Evolutionary conservation across 2,329 filamentous ascomycete species (phyloP).

Genomic region (Metarhizium anisopliae): DNA sequence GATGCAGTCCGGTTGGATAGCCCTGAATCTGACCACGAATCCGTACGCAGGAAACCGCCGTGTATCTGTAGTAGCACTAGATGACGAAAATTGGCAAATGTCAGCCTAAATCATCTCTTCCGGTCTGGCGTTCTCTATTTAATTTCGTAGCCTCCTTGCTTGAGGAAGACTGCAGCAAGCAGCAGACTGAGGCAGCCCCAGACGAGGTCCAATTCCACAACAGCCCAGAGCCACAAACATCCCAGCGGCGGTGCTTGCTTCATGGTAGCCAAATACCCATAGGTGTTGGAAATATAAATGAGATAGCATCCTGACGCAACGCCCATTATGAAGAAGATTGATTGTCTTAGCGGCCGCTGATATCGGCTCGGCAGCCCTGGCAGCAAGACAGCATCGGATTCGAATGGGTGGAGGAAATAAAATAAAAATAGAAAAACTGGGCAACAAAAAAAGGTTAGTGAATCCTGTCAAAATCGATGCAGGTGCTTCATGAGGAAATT

Average conservation of each 20-base stretch:
- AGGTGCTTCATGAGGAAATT: too few species aligned
- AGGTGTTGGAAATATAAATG: slow-evolving; percentile 70
- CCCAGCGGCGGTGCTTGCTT: slow-evolving; percentile 84
- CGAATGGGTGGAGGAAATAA: slow-evolving; percentile 47
- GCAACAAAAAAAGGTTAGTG: not conserved
- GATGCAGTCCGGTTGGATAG: not conserved
- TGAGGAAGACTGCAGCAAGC: slow-evolving; percentile 35
- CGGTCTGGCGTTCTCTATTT: slow-evolving; percentile 4
- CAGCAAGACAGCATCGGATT: slow-evolving; percentile 37
- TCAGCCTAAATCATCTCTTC: not conserved
- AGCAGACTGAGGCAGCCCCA: slow-evolving; percentile 51
- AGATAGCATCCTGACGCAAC: slow-evolving; percentile 65
- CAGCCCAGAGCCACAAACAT: slow-evolving; percentile 86
- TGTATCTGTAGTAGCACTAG: not conserved
- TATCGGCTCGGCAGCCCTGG: slow-evolving; percentile 38
- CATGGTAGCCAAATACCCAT: slow-evolving; percentile 81
- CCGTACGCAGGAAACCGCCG: not conserved
- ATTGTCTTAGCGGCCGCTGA: slow-evolving; percentile 42
- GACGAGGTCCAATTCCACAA: slow-evolving; percentile 72
- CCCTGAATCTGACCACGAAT: not conserved
- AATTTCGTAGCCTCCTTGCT: slow-evolving; percentile 40
- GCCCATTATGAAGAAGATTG: slow-evolving; percentile 55
- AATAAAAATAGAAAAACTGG: slow-evolving; percentile 47
- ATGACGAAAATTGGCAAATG: not conserved
- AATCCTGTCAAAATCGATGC: not conserved